phyloP scores from a whole-genome alignment of 2,329 filamentous ascomycete genomes.

The Phaeosphaeriaceae sp. region DNA sequence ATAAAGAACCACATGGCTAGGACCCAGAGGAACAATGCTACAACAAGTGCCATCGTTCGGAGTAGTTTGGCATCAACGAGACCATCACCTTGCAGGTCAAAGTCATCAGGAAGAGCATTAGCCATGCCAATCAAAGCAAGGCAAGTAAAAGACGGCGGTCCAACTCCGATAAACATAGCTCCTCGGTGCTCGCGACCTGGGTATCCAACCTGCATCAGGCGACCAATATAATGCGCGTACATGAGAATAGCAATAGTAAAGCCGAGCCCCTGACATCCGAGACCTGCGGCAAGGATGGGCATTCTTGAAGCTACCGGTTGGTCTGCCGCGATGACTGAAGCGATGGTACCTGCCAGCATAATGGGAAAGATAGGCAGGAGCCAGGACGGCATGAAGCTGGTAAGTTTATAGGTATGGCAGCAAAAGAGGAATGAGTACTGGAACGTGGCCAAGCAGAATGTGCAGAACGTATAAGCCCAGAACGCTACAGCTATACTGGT shows the following conservation, averaged over 20 bases:
- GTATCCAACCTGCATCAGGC: slow-evolving; percentile 71
- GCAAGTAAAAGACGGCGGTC: slow-evolving; percentile 73
- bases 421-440: slow-evolving; percentile 71
- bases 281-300: slow-evolving; percentile 69
- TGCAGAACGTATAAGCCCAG: slow-evolving; percentile 53
- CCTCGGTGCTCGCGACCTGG: slow-evolving; percentile 69
- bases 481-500: slow-evolving; percentile 50
- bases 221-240: slow-evolving; percentile 74
- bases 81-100: slow-evolving; percentile 56
- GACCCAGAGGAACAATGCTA: slow-evolving; percentile 68
- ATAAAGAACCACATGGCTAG: slow-evolving; percentile 64
- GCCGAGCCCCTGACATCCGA: slow-evolving; percentile 74
- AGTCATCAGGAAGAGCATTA: slow-evolving; percentile 56
- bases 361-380: slow-evolving; percentile 76
- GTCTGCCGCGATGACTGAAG: slow-evolving; percentile 66
- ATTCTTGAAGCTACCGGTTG: slow-evolving; percentile 65
- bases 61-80: slow-evolving; percentile 53
- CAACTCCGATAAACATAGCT: slow-evolving; percentile 78
- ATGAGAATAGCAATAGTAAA: slow-evolving; percentile 73
- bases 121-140: slow-evolving; percentile 74
- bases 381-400: slow-evolving; percentile 77
- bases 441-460: slow-evolving; percentile 49
- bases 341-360: slow-evolving; percentile 75
- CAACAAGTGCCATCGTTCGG: slow-evolving; percentile 55
- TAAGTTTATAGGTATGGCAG: slow-evolving; percentile 62